Evolutionary conservation across 768 basidiomycete species (phyloP).

Genomic region (Lactarius hengduanensis): DNA sequence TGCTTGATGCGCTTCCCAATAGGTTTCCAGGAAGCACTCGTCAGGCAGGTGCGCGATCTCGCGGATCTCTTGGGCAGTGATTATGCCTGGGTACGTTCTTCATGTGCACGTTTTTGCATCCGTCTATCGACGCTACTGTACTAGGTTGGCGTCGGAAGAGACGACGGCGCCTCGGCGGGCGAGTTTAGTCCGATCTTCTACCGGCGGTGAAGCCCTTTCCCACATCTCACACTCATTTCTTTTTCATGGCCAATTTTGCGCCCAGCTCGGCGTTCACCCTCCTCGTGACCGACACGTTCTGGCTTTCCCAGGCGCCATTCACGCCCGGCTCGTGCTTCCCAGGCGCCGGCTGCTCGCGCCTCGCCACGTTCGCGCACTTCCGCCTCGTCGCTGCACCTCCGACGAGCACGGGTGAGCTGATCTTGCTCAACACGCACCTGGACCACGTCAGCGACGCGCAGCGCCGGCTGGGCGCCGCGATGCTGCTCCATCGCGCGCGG

Average conservation of each 20-base stretch:
- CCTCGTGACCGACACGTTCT: slow-evolving; percentile 49
- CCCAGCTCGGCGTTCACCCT: slow-evolving; percentile 39
- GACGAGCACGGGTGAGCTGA: slow-evolving; percentile 33
- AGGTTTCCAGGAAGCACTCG: slow-evolving; percentile 56
- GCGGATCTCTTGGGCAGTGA: slow-evolving; percentile 50
- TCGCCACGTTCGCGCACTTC: slow-evolving; percentile 49
- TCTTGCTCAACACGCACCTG: slow-evolving; percentile 52
- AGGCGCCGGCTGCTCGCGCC: slow-evolving; percentile 48
- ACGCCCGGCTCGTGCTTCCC: slow-evolving; percentile 47
- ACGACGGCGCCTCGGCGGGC: slow-evolving; percentile 53
- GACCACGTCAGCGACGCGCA: slow-evolving; percentile 55
- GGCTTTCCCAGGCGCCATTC: slow-evolving; percentile 57
- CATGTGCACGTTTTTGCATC: too few relatives aligned
- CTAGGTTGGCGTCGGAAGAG: slow-evolving; percentile 60
- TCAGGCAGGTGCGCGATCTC: slow-evolving; percentile 57
- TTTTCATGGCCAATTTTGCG: background rate
- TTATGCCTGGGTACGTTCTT: slow-evolving; percentile 50
- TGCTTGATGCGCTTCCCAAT: background rate
- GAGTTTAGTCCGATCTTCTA: slow-evolving; percentile 67
- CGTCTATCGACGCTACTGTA: background rate
- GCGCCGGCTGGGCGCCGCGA: slow-evolving; percentile 50
- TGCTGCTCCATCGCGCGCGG: slow-evolving; percentile 49
- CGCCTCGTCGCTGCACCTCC: slow-evolving; percentile 27
- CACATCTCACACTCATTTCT: background rate
- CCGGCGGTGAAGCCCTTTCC: slow-evolving; percentile 38